A percentile compares a stretch with the other conserved stretches of the same genome.
Conservation (phyloP, 1,284 basidiomycete genomes). For the Porogramme epimiltina region DNA sequence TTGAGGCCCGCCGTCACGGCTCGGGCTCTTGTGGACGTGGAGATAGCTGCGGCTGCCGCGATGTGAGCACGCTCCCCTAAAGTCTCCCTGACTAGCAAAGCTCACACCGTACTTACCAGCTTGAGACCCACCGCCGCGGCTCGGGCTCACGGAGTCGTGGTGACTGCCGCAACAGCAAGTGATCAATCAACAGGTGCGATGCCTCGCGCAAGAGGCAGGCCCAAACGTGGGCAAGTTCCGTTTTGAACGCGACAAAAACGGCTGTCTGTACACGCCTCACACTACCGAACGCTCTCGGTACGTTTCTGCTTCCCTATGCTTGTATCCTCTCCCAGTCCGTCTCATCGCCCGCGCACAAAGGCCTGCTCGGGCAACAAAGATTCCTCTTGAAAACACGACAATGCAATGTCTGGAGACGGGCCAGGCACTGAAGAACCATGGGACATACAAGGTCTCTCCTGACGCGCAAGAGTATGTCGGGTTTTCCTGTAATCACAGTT, state of each 20-base stretch:
- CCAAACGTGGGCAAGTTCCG: not conserved
- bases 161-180: constrained; percentile 7
- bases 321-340: not conserved
- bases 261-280: not conserved
- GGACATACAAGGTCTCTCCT: constrained; percentile 65
- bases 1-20: constrained; percentile 10
- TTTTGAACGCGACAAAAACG: not conserved
- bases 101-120: not conserved
- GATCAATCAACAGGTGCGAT: too few species aligned
- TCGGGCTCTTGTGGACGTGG: constrained; percentile 11
- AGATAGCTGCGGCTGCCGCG: constrained; percentile 8
- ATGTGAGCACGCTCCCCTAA: not conserved
- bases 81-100: not conserved
- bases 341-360: not conserved
- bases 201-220: too few species aligned
- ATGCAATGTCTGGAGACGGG: constrained; percentile 89
- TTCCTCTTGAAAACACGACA: constrained; percentile 84
- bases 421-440: constrained; percentile 85
- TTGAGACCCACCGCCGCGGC: constrained; percentile 22
- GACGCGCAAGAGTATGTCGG: constrained; percentile 76
- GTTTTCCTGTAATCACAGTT: constrained; percentile 24
- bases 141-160: constrained; percentile 10
- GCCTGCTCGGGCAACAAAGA: too few species aligned
- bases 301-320: not conserved
- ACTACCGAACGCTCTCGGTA: not conserved